A percentile compares a stretch with the other conserved stretches of the same genome.
Conservation (phyloP, 495 filamentous ascomycete genomes). For the Penicillium coffeae region DNA sequence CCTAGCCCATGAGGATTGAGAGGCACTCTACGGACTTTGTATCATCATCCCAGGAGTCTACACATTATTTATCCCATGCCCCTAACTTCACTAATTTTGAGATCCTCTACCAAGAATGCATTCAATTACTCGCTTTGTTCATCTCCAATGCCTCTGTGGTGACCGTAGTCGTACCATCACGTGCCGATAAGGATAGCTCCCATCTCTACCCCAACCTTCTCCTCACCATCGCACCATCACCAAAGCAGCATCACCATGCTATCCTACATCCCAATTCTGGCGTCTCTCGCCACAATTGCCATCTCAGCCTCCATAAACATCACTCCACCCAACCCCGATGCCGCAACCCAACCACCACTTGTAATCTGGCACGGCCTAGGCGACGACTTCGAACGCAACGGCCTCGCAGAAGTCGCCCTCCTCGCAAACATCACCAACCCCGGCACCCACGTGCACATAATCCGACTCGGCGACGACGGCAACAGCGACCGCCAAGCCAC, state of each 20-base stretch:
- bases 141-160: background rate
- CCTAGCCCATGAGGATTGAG: too few relatives aligned
- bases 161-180: too few relatives aligned
- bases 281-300: constrained; percentile 11
- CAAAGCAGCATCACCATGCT: constrained; percentile 7
- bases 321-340: constrained; percentile 2
- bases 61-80: background rate
- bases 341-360: constrained; percentile 63
- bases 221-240: background rate
- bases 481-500: constrained; percentile 69
- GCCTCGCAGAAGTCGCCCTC: constrained; percentile 60
- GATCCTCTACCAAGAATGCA: too few relatives aligned
- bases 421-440: constrained; percentile 71
- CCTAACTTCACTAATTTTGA: background rate
- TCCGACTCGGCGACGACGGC: constrained; percentile 67
- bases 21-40: too few relatives aligned
- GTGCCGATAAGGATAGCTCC: background rate
- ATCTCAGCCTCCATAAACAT: constrained; percentile 16
- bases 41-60: constrained; percentile 3
- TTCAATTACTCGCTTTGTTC: background rate
- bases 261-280: constrained; percentile 13
- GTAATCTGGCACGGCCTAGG: constrained; percentile 92
- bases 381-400: constrained; percentile 67
- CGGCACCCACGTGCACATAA: constrained; percentile 76
- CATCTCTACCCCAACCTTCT: constrained; percentile 2